Base-by-base conservation (phyloP, 495 filamentous ascomycete genomes). In the Clavariopsis aquatica region DNA sequence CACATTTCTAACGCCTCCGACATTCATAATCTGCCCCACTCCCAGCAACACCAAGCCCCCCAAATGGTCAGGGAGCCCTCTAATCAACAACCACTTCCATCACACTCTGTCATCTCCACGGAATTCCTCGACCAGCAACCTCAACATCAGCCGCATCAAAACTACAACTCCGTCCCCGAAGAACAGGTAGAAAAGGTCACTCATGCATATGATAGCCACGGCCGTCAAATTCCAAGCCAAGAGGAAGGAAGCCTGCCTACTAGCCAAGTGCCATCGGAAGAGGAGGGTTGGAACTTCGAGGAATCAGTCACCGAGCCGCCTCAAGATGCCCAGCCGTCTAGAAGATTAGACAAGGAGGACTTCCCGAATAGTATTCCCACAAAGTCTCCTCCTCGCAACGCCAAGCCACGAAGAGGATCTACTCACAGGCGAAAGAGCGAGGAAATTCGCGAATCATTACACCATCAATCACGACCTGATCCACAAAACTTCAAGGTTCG, bases 261-360 rank as follows among this genome's bases (percentile, higher is more conserved):
- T 28, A 54, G 62, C 15, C 69, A 71, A 24, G 49, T 52, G 8
- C 51, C 66, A 6, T 62, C 67, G 22, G 74, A 74, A 28, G 89
- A 94, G 5, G 93, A 96, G 74, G 88, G 82, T 12, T 98, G 94
- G 94, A 91, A 94, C 73, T 98, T 98, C 71, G 90, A 91, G 62
- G 93, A 98, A 57, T 79, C 81, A 17, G 78, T 59, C 76, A 27
- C 74, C 0, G 76, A 85, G 26, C 71, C 80, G 49, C 74, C 74
- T 62, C 83, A 81, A 46, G 78, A 68, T 62, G 72, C 38, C 66
- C 82, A 27, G 74, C 84, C 79, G 61, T 79, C 81, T 20, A 82
- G 85, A 59, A 78, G 92, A 52, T 90, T 89, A 1, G 92, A 97
- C 70, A 90, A 87, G 0, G 91, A 95, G 74, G 81, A 82, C 1